phyloP scores from a whole-genome alignment of 169 alveolate genomes.

The Toxoplasma gondii region DNA sequence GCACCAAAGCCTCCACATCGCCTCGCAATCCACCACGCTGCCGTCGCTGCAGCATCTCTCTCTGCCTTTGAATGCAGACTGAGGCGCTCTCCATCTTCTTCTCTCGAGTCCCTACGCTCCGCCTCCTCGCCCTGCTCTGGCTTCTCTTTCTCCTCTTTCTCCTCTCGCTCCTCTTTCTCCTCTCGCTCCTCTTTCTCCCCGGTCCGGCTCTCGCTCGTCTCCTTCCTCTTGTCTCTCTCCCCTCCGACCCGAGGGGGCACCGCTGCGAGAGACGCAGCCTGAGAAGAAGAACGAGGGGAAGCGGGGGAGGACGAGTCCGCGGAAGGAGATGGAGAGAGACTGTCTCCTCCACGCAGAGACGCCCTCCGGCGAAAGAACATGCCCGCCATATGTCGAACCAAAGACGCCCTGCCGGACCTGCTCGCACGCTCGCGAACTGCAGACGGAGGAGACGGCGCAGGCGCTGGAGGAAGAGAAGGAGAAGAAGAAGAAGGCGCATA shows the following conservation, averaged over 20 bases:
- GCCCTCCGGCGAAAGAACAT: neutral
- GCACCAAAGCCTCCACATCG: neutral
- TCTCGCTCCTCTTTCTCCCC: neutral
- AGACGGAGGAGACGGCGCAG: neutral
- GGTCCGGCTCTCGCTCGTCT: neutral
- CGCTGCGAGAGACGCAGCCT: too few species aligned
- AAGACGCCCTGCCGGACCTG: neutral
- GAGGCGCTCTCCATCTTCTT: neutral
- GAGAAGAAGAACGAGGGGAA: neutral
- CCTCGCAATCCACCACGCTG: constrained; percentile 3
- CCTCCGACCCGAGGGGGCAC: too few species aligned
- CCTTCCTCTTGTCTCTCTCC: neutral
- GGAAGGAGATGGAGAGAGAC: neutral
- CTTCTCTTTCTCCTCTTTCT: neutral
- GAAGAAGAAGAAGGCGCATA: too few species aligned
- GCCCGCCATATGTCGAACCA: neutral
- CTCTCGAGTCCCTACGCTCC: neutral
- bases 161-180: neutral
- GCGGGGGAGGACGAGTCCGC: neutral
- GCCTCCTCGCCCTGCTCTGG: neutral
- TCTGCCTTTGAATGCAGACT: neutral
- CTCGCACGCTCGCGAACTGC: neutral
- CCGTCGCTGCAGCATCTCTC: constrained; percentile 12
- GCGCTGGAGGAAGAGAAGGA: neutral
- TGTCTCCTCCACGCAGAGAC: neutral